A percentile compares a stretch with the other conserved stretches of the same genome.
phyloP scores from a whole-genome alignment of 2,329 filamentous ascomycete genomes.

The Pseudogymnoascus sp. region DNA sequence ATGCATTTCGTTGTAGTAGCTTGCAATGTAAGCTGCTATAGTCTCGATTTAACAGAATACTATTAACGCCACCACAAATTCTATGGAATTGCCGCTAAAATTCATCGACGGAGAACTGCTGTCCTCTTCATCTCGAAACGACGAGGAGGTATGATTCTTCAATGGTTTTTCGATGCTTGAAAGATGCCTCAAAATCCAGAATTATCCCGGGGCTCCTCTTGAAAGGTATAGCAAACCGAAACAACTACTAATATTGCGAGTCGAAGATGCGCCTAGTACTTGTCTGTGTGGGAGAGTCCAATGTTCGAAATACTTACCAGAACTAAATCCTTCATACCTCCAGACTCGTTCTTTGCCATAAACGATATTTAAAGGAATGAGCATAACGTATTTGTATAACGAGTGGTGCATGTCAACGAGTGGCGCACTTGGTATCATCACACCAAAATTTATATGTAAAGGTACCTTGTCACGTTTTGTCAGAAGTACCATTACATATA shows the following conservation, averaged over 20 bases:
- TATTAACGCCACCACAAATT: conserved; percentile 82
- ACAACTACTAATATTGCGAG: conserved; percentile 66
- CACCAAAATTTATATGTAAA: neutral
- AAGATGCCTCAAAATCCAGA: conserved; percentile 76
- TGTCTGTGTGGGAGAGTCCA: conserved; percentile 47
- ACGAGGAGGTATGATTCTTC: conserved; percentile 83
- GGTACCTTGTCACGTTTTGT: neutral
- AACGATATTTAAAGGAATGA: conserved; percentile 72
- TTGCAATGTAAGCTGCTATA: conserved; percentile 74
- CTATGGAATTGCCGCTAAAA: conserved; percentile 79
- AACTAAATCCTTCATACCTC: conserved; percentile 59
- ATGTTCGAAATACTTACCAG: conserved; percentile 80
- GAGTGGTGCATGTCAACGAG: too few relatives aligned
- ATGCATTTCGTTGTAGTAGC: conserved; percentile 61
- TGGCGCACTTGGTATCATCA: neutral
- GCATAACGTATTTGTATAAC: too few relatives aligned
- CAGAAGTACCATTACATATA: neutral
- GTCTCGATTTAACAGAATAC: conserved; percentile 89
- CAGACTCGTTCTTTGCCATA: conserved; percentile 53
- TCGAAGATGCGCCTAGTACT: conserved; percentile 74
- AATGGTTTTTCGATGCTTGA: neutral
- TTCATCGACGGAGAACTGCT: conserved; percentile 75
- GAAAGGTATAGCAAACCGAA: conserved; percentile 73
- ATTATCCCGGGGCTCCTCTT: conserved; percentile 73
- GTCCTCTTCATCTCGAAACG: conserved; percentile 64